These are phyloP conservation scores for Pelargonium citronellum DNA, from an alignment of 441 rosid species.

Conservation along the genomic window DNA sequence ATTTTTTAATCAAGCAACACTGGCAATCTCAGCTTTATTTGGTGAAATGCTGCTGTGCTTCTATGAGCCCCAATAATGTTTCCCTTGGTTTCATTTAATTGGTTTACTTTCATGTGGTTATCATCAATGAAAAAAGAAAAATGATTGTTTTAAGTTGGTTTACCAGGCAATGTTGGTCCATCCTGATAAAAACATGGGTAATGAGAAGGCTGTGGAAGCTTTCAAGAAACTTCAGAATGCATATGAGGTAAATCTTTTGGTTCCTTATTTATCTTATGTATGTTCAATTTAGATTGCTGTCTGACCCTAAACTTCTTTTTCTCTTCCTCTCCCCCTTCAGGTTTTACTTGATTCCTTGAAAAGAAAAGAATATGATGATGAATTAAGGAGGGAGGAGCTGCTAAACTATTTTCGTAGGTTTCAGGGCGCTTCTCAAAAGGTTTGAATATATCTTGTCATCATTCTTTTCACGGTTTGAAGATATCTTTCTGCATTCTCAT, in stretches of 20 bases:
- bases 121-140: neutral
- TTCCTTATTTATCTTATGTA: constrained; percentile 15
- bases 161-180: constrained; percentile 91
- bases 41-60: neutral
- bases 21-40: neutral
- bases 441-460: constrained; percentile 25
- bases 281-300: constrained; percentile 8
- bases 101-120: neutral
- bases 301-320: constrained; percentile 12
- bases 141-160: constrained; percentile 21
- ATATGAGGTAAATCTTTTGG: constrained; percentile 57
- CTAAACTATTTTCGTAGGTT: constrained; percentile 66
- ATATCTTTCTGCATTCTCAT: neutral
- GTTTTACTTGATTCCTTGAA: constrained; percentile 72
- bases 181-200: constrained; percentile 99
- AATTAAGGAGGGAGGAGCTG: constrained; percentile 76
- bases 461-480: constrained; percentile 10
- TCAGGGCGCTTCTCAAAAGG: constrained; percentile 71
- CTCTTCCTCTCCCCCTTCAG: constrained; percentile 28
- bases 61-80: neutral
- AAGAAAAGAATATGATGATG: constrained; percentile 81
- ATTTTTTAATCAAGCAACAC: constrained; percentile 11
- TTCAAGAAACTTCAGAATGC: constrained; percentile 98
- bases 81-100: constrained; percentile 11
- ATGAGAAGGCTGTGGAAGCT: constrained; percentile 95